These are phyloP conservation scores for Aureobasidium sp. DNA, from an alignment of 2,329 filamentous ascomycete species.

Conservation along the genomic window DNA sequence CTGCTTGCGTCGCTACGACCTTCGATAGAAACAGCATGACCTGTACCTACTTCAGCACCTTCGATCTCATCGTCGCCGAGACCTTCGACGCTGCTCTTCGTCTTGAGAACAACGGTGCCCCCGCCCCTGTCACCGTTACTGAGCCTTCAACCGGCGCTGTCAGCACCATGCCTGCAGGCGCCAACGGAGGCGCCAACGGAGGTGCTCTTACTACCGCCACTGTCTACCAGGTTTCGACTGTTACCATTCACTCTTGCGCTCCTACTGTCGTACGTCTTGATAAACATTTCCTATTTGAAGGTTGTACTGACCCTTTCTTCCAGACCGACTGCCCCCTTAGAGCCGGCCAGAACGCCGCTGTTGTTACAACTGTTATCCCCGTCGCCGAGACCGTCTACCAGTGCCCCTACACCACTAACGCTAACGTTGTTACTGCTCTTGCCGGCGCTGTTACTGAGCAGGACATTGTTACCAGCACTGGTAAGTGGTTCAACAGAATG, in stretches of 20 bases:
- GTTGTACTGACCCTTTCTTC: background rate
- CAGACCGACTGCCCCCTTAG: slow-evolving; percentile 9
- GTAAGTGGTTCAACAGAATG: background rate
- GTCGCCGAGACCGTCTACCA: slow-evolving; percentile 13
- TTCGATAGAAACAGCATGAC: background rate
- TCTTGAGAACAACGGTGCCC: background rate
- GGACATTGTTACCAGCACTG: background rate
- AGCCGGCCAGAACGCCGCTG: slow-evolving; percentile 12
- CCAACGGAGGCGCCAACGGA: background rate
- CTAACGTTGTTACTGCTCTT: slow-evolving; percentile 18
- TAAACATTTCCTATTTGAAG: too few relatives aligned
- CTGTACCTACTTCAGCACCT: slow-evolving; percentile 7
- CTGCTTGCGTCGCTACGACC: slow-evolving; percentile 1
- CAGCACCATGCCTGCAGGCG: background rate
- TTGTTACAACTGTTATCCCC: slow-evolving; percentile 15
- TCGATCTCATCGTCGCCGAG: background rate
- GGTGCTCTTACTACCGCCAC: slow-evolving; percentile 3
- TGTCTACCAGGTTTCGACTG: slow-evolving; percentile 9
- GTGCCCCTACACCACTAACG: slow-evolving; percentile 5
- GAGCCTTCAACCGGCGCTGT: background rate
- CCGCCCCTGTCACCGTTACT: background rate
- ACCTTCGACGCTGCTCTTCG: slow-evolving; percentile 4
- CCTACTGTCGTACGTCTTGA: slow-evolving; percentile 3
- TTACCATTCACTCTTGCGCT: slow-evolving; percentile 13
- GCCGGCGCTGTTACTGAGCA: slow-evolving; percentile 12